Conservation (phyloP, 768 basidiomycete genomes). For the Astraeus odoratus region DNA sequence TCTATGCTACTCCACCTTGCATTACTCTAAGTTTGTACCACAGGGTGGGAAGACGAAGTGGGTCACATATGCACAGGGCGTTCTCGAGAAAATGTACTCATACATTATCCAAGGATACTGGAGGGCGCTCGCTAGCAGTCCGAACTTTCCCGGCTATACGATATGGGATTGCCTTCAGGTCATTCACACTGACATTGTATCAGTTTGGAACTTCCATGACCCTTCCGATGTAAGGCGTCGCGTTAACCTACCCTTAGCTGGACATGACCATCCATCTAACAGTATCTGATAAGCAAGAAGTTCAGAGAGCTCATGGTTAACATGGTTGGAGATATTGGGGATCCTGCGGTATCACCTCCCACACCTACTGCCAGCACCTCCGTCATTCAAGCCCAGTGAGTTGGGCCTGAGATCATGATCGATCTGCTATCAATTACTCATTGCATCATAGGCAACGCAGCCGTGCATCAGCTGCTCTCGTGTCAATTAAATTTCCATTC, state of each 20-base stretch:
- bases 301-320: background rate
- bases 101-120: background rate
- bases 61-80: background rate
- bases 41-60: background rate
- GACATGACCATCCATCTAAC: background rate
- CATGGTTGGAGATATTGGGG: background rate
- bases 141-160: background rate
- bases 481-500: background rate
- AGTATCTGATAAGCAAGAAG: background rate
- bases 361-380: background rate
- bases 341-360: background rate
- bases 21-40: background rate
- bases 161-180: slow-evolving; percentile 9
- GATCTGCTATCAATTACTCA: background rate
- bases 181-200: slow-evolving; percentile 15
- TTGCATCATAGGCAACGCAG: background rate
- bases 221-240: background rate
- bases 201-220: slow-evolving; percentile 13
- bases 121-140: background rate
- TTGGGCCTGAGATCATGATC: too few species aligned
- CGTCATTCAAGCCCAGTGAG: background rate
- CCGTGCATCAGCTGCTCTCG: background rate
- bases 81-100: background rate
- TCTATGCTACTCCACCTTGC: background rate
- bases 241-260: background rate